These are phyloP conservation scores for Hygrophoropsis aurantiaca DNA, from an alignment of 768 basidiomycete species.

Conservation along the genomic window DNA sequence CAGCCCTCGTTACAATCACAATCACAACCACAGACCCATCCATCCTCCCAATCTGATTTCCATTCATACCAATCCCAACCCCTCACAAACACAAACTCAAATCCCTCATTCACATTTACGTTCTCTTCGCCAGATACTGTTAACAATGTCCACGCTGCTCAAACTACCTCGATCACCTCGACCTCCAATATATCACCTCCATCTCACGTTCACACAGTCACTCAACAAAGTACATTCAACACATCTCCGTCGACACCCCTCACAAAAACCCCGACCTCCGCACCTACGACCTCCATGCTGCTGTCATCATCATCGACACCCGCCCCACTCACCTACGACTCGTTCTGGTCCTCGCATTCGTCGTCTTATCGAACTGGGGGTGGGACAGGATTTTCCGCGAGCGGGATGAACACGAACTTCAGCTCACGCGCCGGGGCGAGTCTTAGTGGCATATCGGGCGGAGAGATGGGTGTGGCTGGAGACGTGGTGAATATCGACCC, in stretches of 20 bases:
- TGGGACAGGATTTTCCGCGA: too few relatives aligned
- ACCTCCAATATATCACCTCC: too few relatives aligned
- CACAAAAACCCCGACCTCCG: not conserved
- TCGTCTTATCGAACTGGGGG: too few relatives aligned
- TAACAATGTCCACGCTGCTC: too few relatives aligned
- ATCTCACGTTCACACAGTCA: not conserved
- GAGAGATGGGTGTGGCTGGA: too few relatives aligned
- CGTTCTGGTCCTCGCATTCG: slow-evolving; percentile 61
- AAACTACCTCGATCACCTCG: too few relatives aligned
- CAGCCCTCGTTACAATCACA: slow-evolving; percentile 2
- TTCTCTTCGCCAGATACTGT: too few relatives aligned
- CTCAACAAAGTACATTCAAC: not conserved
- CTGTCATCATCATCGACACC: slow-evolving; percentile 6
- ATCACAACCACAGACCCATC: slow-evolving; percentile 3
- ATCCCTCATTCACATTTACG: not conserved
- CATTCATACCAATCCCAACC: slow-evolving; percentile 5
- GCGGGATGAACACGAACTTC: too few relatives aligned
- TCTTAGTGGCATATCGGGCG: too few relatives aligned
- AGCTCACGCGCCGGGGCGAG: too few relatives aligned
- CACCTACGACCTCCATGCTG: not conserved
- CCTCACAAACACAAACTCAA: not conserved
- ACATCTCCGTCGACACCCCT: not conserved
- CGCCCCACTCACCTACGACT: slow-evolving; percentile 53
- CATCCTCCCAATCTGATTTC: slow-evolving; percentile 3
- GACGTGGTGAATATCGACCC: too few relatives aligned